Evolutionary conservation across 306 rosid genomes (phyloP), one percentile per base, ranked within the genome.

Genomic region (Fagus sylvatica): DNA sequence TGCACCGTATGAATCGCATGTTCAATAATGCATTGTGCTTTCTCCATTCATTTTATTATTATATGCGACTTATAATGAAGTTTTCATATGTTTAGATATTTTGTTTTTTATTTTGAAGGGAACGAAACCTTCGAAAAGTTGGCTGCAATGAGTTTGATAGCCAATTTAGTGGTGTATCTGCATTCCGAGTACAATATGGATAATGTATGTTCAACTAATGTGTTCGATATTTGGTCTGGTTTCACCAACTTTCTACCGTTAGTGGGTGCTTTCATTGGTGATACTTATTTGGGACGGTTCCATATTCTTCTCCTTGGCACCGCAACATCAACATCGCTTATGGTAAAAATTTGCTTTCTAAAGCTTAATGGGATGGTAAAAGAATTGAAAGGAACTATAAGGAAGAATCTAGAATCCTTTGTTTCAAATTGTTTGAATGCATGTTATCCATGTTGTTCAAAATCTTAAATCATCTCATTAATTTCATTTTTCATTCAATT

Each of bases 51-150:
- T 75, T 16, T 42, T 4, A 3, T n/a, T 13, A 13, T 56, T 2
- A 16, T 54, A 4, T 53, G 65, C 57, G 9, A 70, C 15, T 3
- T 28, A 49, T 22, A 22, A 22, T 22, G 13, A 49, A 28, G 3
- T 53, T 46, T 5, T 55, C 10, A 60, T 56, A 81, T 33, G 30
- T 65, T n/a, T 36, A 51, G 12, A 42, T n/a, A 59, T 33, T 56
- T 62, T 10, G n/a, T 42, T 70, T 49, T 43, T 76, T 53, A 56
- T 33, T 48, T 49, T 73, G 3, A 66, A 92, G 91, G 83, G 28
- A 92, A 85, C n/a, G 90, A 92, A 85, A 85, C 95, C 30, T 90
- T 90, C 10, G 91, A 92, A 89, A 91, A 90, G 76, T 46, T 91
- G 89, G 94, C 94, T 7, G 76, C 91, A 4, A 87, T 90, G 93